Conservation (phyloP, 331 rosid genomes). For the Pyrus hybrid region DNA sequence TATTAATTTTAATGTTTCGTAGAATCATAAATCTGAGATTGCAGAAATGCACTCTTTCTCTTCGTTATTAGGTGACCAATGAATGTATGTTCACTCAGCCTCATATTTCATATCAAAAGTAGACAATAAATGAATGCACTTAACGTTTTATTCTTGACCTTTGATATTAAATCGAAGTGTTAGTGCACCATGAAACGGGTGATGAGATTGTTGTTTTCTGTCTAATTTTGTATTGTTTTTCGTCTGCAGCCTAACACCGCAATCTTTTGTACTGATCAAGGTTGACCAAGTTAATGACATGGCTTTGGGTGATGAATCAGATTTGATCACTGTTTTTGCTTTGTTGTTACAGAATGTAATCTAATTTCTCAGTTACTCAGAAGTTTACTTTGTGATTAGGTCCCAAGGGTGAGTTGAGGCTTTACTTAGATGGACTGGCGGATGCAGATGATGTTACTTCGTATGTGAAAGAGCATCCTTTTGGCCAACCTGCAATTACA, state of each 20-base stretch:
- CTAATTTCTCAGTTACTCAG: too few relatives aligned
- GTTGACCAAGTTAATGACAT: conserved; percentile 5
- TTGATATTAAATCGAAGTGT: too few relatives aligned
- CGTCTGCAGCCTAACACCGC: conserved; percentile 23
- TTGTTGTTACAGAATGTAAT: too few relatives aligned
- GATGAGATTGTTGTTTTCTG: background rate
- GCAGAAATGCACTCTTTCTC: background rate
- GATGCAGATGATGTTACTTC: conserved; percentile 30
- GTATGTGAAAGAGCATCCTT: conserved; percentile 33
- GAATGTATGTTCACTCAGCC: too few relatives aligned
- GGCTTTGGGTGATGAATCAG: conserved; percentile 19
- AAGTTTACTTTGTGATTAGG: background rate
- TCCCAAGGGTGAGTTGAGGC: conserved; percentile 22
- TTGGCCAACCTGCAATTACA: conserved; percentile 37
- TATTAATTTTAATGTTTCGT: too few relatives aligned
- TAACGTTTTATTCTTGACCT: too few relatives aligned
- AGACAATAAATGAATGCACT: too few relatives aligned
- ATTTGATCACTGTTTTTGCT: too few relatives aligned
- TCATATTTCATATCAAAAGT: too few relatives aligned
- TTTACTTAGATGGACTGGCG: conserved; percentile 28
- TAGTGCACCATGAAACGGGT: background rate
- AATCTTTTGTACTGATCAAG: conserved; percentile 12
- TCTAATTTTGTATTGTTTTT: background rate
- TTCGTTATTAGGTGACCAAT: background rate
- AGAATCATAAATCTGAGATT: too few relatives aligned